Conservation (phyloP, 1,139 yeast species). For the Yamadazyma buinensis region DNA sequence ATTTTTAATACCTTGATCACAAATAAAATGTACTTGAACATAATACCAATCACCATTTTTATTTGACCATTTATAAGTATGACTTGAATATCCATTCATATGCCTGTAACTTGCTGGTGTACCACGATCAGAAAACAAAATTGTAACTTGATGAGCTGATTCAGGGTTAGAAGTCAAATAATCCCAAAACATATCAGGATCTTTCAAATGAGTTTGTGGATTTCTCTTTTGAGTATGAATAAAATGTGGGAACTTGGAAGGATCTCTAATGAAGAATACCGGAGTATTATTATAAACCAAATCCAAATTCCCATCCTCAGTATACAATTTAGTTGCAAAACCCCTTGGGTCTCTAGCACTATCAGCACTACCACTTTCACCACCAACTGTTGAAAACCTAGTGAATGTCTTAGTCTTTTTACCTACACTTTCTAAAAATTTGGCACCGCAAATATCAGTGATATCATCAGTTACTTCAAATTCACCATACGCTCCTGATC, state of each 20-base stretch:
- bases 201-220: constrained; percentile 73
- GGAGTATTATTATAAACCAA: constrained; percentile 85
- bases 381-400: constrained; percentile 81
- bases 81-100: constrained; percentile 66
- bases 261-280: constrained; percentile 74
- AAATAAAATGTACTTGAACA: constrained; percentile 53
- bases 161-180: constrained; percentile 54
- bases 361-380: constrained; percentile 74
- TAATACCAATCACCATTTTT: constrained; percentile 56
- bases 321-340: constrained; percentile 69
- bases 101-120: constrained; percentile 54
- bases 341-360: constrained; percentile 84
- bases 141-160: constrained; percentile 54
- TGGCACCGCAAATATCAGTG: constrained; percentile 61
- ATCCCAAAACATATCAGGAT: constrained; percentile 67
- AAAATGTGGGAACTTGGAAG: constrained; percentile 75
- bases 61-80: constrained; percentile 59
- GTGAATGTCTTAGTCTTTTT: constrained; percentile 65
- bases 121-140: constrained; percentile 57
- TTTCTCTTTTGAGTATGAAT: constrained; percentile 74
- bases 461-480: constrained; percentile 77
- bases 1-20: constrained; percentile 53
- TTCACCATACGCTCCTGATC: constrained; percentile 73
- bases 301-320: constrained; percentile 79
- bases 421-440: constrained; percentile 61